phyloP scores from a whole-genome alignment of 306 rosid species.

The Pueraria montana region DNA sequence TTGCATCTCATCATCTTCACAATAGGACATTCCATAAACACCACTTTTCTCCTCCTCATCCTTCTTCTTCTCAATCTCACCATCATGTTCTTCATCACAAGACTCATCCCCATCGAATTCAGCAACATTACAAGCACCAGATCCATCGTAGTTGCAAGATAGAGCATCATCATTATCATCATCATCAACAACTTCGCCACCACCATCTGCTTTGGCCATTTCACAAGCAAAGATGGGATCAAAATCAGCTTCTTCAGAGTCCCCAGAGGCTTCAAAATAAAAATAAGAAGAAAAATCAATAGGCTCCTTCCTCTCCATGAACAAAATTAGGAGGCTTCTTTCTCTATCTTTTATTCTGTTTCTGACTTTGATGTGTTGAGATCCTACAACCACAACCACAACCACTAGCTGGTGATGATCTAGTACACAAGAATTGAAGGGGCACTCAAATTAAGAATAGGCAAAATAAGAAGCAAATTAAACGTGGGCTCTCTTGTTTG shows the following conservation, averaged over 20 bases:
- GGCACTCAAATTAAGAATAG: too few species aligned
- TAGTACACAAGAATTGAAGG: too few species aligned
- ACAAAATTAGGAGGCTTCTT: not conserved
- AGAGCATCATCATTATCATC: conserved; percentile 66
- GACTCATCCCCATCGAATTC: conserved; percentile 26
- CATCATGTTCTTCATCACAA: conserved; percentile 19
- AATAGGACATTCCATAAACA: conserved; percentile 44
- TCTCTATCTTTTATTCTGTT: too few species aligned
- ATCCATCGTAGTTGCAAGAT: conserved; percentile 69
- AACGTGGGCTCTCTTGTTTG: conserved; percentile 37
- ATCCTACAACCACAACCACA: too few species aligned
- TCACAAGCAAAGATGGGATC: conserved; percentile 37
- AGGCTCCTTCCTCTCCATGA: conserved; percentile 42
- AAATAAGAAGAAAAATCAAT: conserved; percentile 61
- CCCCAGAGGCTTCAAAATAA: conserved; percentile 79
- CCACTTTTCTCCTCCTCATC: conserved; percentile 32
- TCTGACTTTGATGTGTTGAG: too few species aligned
- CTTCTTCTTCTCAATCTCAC: conserved; percentile 2
- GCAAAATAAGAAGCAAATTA: too few species aligned
- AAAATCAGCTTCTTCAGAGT: conserved; percentile 74
- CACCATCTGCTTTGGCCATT: conserved; percentile 38
- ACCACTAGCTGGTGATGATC: too few species aligned
- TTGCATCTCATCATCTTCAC: conserved; percentile 50
- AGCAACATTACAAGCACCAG: conserved; percentile 40
- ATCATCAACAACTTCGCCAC: conserved; percentile 45